A percentile compares a stretch with the other conserved stretches of the same genome.
Conservation (phyloP, 129 eudicot species). For the Arctium lappa region DNA sequence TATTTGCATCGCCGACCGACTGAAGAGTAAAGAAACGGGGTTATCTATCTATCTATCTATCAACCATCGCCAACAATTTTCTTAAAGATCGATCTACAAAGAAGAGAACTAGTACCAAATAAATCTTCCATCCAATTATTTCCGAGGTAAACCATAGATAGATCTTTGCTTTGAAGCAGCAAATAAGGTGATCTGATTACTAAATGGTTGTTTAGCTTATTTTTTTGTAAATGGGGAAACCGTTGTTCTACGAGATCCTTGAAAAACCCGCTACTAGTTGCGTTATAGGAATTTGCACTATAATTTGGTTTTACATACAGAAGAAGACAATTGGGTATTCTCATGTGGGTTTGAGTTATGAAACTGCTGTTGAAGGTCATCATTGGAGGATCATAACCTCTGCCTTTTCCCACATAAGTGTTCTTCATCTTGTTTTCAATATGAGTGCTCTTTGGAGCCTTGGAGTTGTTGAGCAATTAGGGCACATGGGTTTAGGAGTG, state of each 20-base stretch:
- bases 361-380: conserved; percentile 81
- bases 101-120: neutral
- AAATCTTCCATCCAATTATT: neutral
- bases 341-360: conserved; percentile 91
- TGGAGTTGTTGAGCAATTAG: conserved; percentile 82
- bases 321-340: conserved; percentile 84
- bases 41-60: neutral
- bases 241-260: conserved; percentile 69
- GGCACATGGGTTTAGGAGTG: conserved; percentile 71
- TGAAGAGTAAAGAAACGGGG: neutral
- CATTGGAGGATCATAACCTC: conserved; percentile 94
- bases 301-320: conserved; percentile 82
- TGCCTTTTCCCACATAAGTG: conserved; percentile 91
- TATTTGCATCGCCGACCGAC: neutral
- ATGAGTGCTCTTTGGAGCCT: conserved; percentile 99
- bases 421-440: conserved; percentile 88
- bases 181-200: neutral
- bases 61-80: neutral
- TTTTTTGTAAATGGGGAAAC: conserved; percentile 67
- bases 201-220: neutral
- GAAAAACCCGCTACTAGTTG: conserved; percentile 96
- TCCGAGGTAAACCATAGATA: conserved; percentile 34
- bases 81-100: conserved; percentile 24
- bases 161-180: conserved; percentile 8
- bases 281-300: conserved; percentile 59